phyloP scores from a whole-genome alignment of 148 eudicot genomes.

The Camellia sinensis region DNA sequence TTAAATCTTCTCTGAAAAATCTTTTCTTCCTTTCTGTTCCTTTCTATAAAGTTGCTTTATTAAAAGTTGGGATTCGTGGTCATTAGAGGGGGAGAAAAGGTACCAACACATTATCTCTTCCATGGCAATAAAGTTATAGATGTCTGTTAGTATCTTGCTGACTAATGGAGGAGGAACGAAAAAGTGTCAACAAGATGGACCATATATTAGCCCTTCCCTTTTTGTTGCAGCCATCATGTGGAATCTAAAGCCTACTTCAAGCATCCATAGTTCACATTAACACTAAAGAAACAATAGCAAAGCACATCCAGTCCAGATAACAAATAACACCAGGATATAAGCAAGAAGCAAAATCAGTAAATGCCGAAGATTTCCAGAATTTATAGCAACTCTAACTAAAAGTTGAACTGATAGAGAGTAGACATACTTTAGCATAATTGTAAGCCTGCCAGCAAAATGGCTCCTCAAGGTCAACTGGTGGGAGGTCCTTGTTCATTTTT shows the following conservation, averaged over 20 bases:
- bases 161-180: not conserved
- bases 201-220: not conserved
- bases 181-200: not conserved
- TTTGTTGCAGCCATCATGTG: not conserved
- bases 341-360: conserved; percentile 1
- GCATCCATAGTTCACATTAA: not conserved
- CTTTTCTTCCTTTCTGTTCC: not conserved
- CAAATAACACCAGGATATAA: not conserved
- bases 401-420: conserved; percentile 1
- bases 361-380: not conserved
- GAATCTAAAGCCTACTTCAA: not conserved
- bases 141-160: not conserved
- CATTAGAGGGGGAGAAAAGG: not conserved
- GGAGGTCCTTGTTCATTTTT: conserved; percentile 87
- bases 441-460: conserved; percentile 98
- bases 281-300: not conserved
- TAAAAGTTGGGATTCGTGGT: not conserved
- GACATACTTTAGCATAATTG: conserved; percentile 83
- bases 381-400: not conserved
- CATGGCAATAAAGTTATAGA: not conserved
- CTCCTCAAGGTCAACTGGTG: conserved; percentile 85
- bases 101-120: not conserved
- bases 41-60: not conserved
- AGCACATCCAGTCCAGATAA: conserved; percentile 11
- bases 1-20: not conserved